Evolutionary conservation across 495 filamentous ascomycete species (phyloP).

Genomic region (Neurospora africana): DNA sequence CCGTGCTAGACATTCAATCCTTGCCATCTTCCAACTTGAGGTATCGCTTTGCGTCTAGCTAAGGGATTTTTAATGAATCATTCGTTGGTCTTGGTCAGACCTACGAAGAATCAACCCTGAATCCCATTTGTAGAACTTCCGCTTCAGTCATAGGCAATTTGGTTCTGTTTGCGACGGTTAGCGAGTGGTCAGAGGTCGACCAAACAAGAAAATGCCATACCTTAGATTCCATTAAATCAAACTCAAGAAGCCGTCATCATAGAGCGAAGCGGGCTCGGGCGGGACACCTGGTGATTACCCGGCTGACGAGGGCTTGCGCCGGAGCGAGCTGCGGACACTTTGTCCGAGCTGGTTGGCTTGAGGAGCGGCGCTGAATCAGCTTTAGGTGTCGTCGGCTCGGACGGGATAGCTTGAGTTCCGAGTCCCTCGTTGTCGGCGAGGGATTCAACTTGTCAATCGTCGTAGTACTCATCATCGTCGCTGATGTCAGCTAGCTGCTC

Average conservation of each 20-base stretch:
- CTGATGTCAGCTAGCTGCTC: slow-evolving; percentile 91
- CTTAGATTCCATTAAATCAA: slow-evolving; percentile 15
- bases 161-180: background rate
- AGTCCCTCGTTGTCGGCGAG: slow-evolving; percentile 84
- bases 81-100: background rate
- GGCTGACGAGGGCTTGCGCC: slow-evolving; percentile 27
- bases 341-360: slow-evolving; percentile 29
- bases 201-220: slow-evolving; percentile 9
- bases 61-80: background rate
- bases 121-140: background rate
- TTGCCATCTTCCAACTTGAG: background rate
- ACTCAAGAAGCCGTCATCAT: slow-evolving; percentile 49
- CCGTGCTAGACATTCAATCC: background rate
- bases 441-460: slow-evolving; percentile 93
- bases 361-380: slow-evolving; percentile 18
- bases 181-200: background rate
- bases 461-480: slow-evolving; percentile 98
- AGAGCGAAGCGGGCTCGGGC: slow-evolving; percentile 50
- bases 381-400: slow-evolving; percentile 36
- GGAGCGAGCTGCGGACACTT: slow-evolving; percentile 26
- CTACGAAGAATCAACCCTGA: background rate
- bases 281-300: slow-evolving; percentile 30
- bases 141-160: background rate
- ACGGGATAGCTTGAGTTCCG: slow-evolving; percentile 55
- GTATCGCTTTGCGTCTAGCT: background rate